phyloP scores from a whole-genome alignment of 768 basidiomycete species.

The Amylocystis lapponica region DNA sequence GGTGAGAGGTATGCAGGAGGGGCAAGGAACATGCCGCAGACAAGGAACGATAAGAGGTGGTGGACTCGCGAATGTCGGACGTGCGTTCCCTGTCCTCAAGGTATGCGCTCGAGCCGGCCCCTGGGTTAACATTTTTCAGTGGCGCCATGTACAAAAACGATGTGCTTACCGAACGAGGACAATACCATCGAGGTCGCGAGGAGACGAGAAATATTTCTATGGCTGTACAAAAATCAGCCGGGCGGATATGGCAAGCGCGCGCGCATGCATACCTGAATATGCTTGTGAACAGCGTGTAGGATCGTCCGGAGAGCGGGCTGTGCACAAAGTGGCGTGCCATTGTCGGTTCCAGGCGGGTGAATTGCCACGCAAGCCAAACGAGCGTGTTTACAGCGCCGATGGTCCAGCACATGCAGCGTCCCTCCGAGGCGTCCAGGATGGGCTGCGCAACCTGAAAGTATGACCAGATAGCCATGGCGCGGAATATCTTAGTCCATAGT shows the following conservation, averaged over 20 bases:
- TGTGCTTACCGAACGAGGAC: too few species aligned
- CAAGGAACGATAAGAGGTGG: slow-evolving; percentile 74
- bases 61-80: not conserved
- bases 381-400: slow-evolving; percentile 65
- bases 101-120: too few species aligned
- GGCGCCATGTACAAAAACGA: too few species aligned
- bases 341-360: slow-evolving; percentile 48
- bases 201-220: slow-evolving; percentile 58
- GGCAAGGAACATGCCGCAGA: too few species aligned
- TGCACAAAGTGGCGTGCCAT: slow-evolving; percentile 74
- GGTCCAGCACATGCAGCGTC: slow-evolving; percentile 66
- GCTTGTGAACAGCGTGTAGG: slow-evolving; percentile 75
- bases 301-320: slow-evolving; percentile 70
- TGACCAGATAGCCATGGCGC: slow-evolving; percentile 29
- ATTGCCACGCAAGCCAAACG: slow-evolving; percentile 73
- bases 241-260: too few species aligned
- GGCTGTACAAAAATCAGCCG: too few species aligned
- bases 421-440: slow-evolving; percentile 65
- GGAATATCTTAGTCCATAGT: slow-evolving; percentile 30
- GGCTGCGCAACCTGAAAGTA: slow-evolving; percentile 57
- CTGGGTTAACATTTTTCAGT: too few species aligned
- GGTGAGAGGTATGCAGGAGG: not conserved
- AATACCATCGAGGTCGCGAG: not conserved
- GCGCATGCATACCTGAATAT: slow-evolving; percentile 57
- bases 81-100: not conserved